Evolutionary conservation across 495 filamentous ascomycete species (phyloP).

Genomic region (Aspergillus heteromorphus): DNA sequence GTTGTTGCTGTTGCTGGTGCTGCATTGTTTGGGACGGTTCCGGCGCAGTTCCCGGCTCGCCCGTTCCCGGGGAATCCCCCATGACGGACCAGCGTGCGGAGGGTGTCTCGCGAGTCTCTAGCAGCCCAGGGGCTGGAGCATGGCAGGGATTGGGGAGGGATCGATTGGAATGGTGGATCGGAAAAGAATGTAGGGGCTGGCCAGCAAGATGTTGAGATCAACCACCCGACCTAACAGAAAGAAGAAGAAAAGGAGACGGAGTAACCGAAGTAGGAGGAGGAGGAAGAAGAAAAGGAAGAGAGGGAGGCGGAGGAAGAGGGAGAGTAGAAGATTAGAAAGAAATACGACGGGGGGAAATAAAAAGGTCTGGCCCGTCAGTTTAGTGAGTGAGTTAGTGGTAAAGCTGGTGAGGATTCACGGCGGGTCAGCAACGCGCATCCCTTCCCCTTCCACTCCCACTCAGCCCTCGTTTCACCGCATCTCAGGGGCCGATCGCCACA

Average conservation of each 20-base stretch:
- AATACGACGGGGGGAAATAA: background rate
- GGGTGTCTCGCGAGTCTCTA: conserved; percentile 9
- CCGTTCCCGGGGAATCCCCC: conserved; percentile 34
- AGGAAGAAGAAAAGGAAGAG: conserved; percentile 1
- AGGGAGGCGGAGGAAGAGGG: conserved; percentile 2
- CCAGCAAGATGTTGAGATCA: background rate
- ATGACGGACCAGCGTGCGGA: conserved; percentile 28
- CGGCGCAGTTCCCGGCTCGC: conserved; percentile 26
- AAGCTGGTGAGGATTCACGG: background rate
- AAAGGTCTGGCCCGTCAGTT: background rate
- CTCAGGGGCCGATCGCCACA: conserved; percentile 15
- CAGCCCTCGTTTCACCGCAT: conserved; percentile 2
- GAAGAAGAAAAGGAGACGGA: background rate
- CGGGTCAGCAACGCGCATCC: conserved; percentile 19
- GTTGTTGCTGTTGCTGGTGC: no score
- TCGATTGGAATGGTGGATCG: background rate
- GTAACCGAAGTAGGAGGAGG: conserved; percentile 2
- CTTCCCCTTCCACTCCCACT: conserved; percentile 18
- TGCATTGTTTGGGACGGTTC: conserved; percentile 30
- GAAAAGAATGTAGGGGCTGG: background rate
- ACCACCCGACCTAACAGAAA: background rate
- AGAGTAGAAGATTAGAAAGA: conserved; percentile 2
- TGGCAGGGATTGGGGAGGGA: background rate
- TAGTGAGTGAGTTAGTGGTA: background rate
- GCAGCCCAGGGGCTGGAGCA: background rate